Evolutionary conservation across 805 yeast genomes (phyloP).

Genomic region (Lachancea thermotolerans): DNA sequence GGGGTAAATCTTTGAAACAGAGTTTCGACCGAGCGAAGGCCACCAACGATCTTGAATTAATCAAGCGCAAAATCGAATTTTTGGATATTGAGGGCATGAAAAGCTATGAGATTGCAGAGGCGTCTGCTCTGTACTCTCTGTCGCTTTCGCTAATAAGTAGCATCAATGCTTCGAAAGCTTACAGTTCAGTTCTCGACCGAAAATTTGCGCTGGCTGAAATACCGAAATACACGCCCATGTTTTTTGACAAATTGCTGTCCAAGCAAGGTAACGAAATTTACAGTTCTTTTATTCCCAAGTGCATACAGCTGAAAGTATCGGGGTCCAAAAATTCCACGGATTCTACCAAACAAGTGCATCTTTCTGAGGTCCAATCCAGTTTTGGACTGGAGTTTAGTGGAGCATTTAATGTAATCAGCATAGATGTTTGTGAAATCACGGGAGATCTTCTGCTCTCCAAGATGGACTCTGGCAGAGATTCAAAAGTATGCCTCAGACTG

Average conservation of each 20-base stretch:
- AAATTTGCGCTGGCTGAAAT: conserved; percentile 17
- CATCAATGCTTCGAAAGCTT: conserved; percentile 6
- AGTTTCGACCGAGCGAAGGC: conserved; percentile 24
- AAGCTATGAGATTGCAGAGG: conserved; percentile 14
- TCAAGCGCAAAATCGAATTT: conserved; percentile 13
- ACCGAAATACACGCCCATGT: conserved; percentile 18
- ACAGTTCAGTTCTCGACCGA: conserved; percentile 5
- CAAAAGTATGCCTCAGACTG: conserved; percentile 47
- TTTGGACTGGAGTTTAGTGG: neutral
- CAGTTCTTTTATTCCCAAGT: conserved; percentile 10
- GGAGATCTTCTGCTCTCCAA: conserved; percentile 54
- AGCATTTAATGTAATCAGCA: conserved; percentile 37
- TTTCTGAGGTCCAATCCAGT: neutral
- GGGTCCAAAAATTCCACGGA: neutral
- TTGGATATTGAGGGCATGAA: conserved; percentile 12
- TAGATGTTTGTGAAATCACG: conserved; percentile 52
- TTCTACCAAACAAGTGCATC: no score
- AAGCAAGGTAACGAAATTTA: conserved; percentile 15
- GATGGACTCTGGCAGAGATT: conserved; percentile 26
- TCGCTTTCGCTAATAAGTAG: conserved; percentile 17
- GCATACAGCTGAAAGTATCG: neutral
- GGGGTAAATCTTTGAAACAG: conserved; percentile 18
- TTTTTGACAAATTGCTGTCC: conserved; percentile 18
- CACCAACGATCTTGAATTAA: conserved; percentile 13
- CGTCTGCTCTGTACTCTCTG: conserved; percentile 20